Evolutionary conservation across 139 green algal species (phyloP).

Genomic region (Haematococcus sp.): DNA sequence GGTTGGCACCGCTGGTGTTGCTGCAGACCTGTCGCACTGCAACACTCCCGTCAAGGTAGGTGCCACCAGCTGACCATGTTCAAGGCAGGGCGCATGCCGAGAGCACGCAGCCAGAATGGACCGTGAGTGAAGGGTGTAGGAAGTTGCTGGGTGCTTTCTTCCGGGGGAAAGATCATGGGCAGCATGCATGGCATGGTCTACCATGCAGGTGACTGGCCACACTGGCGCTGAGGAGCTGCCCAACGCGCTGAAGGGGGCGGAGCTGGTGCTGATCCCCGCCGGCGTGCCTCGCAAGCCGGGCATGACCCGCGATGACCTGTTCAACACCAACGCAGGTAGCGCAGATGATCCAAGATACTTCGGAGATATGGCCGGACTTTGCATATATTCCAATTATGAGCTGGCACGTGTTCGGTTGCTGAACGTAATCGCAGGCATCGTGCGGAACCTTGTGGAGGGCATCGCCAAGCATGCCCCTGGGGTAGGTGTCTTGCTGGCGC

Average conservation of each 20-base stretch:
- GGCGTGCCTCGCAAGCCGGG: conserved; percentile 92
- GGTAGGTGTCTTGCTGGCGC: not conserved
- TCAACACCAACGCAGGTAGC: conserved; percentile 93
- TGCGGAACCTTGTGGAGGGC: conserved; percentile 77
- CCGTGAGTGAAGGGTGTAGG: too few relatives aligned
- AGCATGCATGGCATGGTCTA: too few relatives aligned
- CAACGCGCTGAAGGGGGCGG: conserved; percentile 65
- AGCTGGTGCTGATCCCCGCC: conserved; percentile 97
- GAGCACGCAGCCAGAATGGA: too few relatives aligned
- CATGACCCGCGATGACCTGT: conserved; percentile 99
- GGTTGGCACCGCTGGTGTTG: conserved; percentile 85
- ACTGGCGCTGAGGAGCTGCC: conserved; percentile 75
- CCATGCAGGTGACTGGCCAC: conserved; percentile 64
- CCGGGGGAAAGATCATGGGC: too few relatives aligned
- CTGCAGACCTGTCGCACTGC: conserved; percentile 91
- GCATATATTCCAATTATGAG: conserved; percentile 29
- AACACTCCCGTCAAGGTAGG: conserved; percentile 79
- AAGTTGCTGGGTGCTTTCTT: too few relatives aligned
- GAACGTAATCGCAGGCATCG: conserved; percentile 61
- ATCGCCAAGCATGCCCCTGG: conserved; percentile 70
- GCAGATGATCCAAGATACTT: not conserved
- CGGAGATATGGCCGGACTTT: not conserved
- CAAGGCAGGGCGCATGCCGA: too few relatives aligned
- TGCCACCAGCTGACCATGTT: too few relatives aligned
- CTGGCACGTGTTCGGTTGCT: too few relatives aligned